Percentiles rank a stretch among this genome's conserved stretches.
phyloP scores from a whole-genome alignment of 768 basidiomycete species.

The Mycena maculata region DNA sequence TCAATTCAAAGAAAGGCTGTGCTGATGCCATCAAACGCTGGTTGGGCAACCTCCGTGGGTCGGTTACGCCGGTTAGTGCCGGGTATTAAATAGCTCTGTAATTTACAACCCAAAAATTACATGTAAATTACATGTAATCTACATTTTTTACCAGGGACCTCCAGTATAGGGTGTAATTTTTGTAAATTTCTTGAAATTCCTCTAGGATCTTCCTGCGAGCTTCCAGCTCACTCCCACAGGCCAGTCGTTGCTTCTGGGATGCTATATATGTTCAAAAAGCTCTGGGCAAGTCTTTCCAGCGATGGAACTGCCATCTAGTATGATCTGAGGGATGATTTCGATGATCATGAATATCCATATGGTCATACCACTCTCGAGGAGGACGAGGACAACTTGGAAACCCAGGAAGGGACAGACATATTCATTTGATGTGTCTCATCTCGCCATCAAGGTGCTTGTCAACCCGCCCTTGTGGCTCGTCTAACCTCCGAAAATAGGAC shows the following conservation, averaged over 20 bases:
- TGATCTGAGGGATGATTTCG: neutral
- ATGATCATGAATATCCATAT: too few relatives aligned
- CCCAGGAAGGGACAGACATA: neutral
- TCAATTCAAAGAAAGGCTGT: too few relatives aligned
- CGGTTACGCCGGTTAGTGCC: too few relatives aligned
- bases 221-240: neutral
- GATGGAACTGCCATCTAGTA: neutral
- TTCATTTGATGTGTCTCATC: neutral
- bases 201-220: neutral
- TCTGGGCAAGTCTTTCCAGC: neutral
- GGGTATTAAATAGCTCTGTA: conserved; percentile 10
- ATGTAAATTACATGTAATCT: conserved; percentile 10
- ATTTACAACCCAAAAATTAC: conserved; percentile 11
- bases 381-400: neutral
- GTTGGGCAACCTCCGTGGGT: too few relatives aligned
- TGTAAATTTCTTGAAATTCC: conserved; percentile 2
- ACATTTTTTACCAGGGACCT: neutral
- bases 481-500: neutral
- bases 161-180: neutral
- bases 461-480: neutral
- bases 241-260: neutral
- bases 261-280: too few relatives aligned
- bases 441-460: neutral
- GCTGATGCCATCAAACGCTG: too few relatives aligned
- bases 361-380: too few relatives aligned